Conservation (phyloP, 2,329 filamentous ascomycete species). For the Fusarium subtropicale region DNA sequence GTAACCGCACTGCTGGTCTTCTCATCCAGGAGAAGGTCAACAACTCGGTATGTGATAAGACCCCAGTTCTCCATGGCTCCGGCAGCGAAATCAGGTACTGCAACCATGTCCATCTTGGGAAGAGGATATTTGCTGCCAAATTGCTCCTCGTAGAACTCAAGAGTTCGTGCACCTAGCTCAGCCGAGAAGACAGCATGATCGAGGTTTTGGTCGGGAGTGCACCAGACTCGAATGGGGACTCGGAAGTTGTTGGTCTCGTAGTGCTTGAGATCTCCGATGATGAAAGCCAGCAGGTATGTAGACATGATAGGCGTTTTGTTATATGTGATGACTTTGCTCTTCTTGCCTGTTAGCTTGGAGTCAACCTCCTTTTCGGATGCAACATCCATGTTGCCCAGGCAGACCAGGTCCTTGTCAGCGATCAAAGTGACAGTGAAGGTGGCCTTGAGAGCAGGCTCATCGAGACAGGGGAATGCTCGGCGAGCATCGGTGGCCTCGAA, state of each 20-base stretch:
- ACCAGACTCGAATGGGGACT: constrained; percentile 92
- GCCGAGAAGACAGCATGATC: constrained; percentile 92
- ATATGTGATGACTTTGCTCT: constrained; percentile 90
- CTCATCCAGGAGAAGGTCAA: constrained; percentile 85
- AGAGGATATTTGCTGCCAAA: constrained; percentile 81
- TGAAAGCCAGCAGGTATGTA: constrained; percentile 93
- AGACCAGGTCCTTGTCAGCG: constrained; percentile 90
- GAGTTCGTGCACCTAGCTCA: constrained; percentile 86
- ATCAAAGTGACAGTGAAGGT: constrained; percentile 91
- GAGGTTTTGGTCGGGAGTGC: constrained; percentile 88
- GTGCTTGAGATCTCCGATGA: constrained; percentile 92
- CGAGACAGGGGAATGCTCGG: constrained; percentile 94
- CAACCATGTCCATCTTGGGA: constrained; percentile 63
- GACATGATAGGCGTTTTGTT: constrained; percentile 95
- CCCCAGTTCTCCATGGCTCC: constrained; percentile 99
- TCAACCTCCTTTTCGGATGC: constrained; percentile 79
- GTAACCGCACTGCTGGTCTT: constrained; percentile 88
- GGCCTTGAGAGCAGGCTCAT: constrained; percentile 94
- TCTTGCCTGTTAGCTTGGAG: constrained; percentile 66
- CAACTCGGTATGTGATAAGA: constrained; percentile 92
- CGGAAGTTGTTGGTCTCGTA: constrained; percentile 94
- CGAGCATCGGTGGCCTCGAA: constrained; percentile 97
- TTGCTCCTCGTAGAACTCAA: constrained; percentile 95
- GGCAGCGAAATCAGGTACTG: constrained; percentile 94
- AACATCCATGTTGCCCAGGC: constrained; percentile 97